phyloP scores from a whole-genome alignment of 129 eudicot species.

The sunflower (Helianthus annuus) region DNA sequence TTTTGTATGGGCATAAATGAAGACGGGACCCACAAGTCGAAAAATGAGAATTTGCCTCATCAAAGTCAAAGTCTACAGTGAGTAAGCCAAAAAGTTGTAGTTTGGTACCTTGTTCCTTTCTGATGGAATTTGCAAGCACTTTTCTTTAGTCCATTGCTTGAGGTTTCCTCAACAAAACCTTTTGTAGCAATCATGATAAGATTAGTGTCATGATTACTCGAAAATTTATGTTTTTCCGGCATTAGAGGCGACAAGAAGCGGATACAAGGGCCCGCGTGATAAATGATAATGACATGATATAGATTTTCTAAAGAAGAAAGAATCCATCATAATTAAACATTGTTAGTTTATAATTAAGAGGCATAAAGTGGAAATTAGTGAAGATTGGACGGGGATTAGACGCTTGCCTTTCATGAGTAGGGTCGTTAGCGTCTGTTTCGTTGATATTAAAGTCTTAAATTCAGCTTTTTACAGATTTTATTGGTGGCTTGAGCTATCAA shows the following conservation, averaged over 20 bases:
- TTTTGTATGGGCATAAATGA: background rate
- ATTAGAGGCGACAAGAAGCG: conserved; percentile 22
- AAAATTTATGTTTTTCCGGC: conserved; percentile 24
- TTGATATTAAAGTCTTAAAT: conserved; percentile 17
- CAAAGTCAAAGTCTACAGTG: conserved; percentile 8
- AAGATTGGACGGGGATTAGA: conserved; percentile 19
- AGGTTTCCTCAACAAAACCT: conserved; percentile 40
- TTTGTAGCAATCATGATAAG: conserved; percentile 34
- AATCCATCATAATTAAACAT: conserved; percentile 28
- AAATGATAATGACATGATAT: conserved; percentile 24
- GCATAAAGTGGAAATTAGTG: background rate
- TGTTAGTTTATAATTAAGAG: conserved; percentile 3
- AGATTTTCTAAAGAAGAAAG: conserved; percentile 17
- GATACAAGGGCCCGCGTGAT: conserved; percentile 30
- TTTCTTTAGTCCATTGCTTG: conserved; percentile 46
- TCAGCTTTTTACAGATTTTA: conserved; percentile 22
- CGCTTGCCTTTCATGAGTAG: conserved; percentile 9
- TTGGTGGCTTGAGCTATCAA: conserved; percentile 33
- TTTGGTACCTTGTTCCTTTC: conserved; percentile 52
- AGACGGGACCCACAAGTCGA: background rate
- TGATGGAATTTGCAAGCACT: conserved; percentile 20
- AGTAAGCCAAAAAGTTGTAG: conserved; percentile 33
- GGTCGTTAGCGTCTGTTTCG: background rate
- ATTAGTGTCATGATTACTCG: conserved; percentile 35
- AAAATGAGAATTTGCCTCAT: conserved; percentile 8